Evolutionary conservation across 495 filamentous ascomycete species (phyloP).

Genomic region (Hypoxylon cercidicola): DNA sequence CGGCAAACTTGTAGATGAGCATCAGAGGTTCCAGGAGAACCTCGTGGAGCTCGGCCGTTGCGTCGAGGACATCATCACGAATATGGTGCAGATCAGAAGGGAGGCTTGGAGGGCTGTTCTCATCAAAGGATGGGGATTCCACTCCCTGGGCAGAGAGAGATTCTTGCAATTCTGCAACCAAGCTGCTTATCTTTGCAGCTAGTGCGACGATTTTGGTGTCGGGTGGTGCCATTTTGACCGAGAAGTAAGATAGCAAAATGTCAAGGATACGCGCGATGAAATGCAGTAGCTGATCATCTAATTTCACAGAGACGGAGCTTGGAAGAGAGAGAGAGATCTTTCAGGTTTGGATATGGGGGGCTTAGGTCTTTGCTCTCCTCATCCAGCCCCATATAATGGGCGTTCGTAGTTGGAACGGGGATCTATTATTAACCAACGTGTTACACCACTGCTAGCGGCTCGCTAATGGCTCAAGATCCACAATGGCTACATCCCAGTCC

Average conservation of each 20-base stretch:
- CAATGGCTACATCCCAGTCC: too few relatives aligned
- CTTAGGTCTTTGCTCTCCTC: slow-evolving; percentile 12
- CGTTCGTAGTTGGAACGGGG: background rate
- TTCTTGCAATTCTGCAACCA: slow-evolving; percentile 24
- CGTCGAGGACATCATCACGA: slow-evolving; percentile 26
- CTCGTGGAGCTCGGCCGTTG: slow-evolving; percentile 25
- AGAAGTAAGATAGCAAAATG: slow-evolving; percentile 12
- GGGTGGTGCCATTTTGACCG: slow-evolving; percentile 21
- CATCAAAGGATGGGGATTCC: slow-evolving; percentile 27
- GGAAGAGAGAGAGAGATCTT: slow-evolving; percentile 16
- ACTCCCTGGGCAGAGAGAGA: slow-evolving; percentile 22
- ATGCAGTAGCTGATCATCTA: slow-evolving; percentile 9
- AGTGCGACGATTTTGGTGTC: slow-evolving; percentile 13
- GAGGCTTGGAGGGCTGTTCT: slow-evolving; percentile 15
- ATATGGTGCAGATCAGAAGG: slow-evolving; percentile 13
- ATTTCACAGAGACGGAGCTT: slow-evolving; percentile 17
- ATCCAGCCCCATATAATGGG: background rate
- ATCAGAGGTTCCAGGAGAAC: slow-evolving; percentile 23
- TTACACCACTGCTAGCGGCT: too few relatives aligned
- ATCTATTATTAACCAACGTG: too few relatives aligned
- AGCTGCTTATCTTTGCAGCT: slow-evolving; percentile 28
- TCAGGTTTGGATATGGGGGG: slow-evolving; percentile 16
- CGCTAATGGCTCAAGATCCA: too few relatives aligned
- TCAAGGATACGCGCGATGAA: slow-evolving; percentile 7
- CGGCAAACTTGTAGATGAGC: slow-evolving; percentile 12